A percentile compares a stretch with the other conserved stretches of the same genome.
Conservation (phyloP, 306 rosid genomes). For the Purshia tridentata region DNA sequence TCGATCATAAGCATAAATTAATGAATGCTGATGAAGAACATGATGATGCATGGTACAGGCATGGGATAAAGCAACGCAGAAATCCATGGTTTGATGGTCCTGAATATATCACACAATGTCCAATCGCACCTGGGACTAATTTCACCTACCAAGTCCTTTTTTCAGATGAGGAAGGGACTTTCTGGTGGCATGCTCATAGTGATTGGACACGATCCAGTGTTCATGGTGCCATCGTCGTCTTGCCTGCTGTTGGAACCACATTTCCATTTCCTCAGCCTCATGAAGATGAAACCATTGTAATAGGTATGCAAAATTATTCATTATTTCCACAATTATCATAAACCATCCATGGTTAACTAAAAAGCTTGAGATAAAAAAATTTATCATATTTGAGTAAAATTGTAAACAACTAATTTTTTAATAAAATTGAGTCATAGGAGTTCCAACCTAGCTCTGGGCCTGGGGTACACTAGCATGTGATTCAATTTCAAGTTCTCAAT, state of each 20-base stretch:
- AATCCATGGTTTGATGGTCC: constrained; percentile 74
- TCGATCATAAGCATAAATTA: too few relatives aligned
- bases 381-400: too few relatives aligned
- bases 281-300: constrained; percentile 6
- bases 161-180: constrained; percentile 52
- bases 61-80: constrained; percentile 54
- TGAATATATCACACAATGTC: constrained; percentile 50
- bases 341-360: too few relatives aligned
- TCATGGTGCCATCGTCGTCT: constrained; percentile 24
- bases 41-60: constrained; percentile 31
- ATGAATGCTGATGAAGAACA: too few relatives aligned
- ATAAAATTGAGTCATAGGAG: too few relatives aligned
- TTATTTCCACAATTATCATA: background rate
- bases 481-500: too few relatives aligned
- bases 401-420: too few relatives aligned
- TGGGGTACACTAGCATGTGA: too few relatives aligned
- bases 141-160: constrained; percentile 42
- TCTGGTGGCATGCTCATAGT: constrained; percentile 16
- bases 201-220: constrained; percentile 24
- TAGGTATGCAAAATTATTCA: constrained; percentile 1
- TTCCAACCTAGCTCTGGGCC: too few relatives aligned
- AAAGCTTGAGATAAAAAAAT: too few relatives aligned
- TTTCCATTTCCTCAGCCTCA: constrained; percentile 13
- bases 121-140: constrained; percentile 39
- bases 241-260: background rate